These are phyloP conservation scores for Amauroascus niger DNA, from an alignment of 2,329 filamentous ascomycete species.

Conservation along the genomic window DNA sequence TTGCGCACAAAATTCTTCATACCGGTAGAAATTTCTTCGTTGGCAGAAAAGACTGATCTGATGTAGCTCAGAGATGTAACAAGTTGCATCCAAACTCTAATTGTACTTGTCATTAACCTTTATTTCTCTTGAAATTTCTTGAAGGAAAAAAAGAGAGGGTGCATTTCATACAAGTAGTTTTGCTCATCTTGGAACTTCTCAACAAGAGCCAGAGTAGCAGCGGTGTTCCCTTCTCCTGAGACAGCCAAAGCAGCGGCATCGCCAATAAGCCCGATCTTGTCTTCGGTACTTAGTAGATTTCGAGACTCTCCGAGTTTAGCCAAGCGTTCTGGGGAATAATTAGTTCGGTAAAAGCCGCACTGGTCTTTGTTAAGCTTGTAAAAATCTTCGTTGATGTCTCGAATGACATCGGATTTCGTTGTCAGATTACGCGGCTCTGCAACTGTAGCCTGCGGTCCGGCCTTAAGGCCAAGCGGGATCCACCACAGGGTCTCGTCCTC, in stretches of 20 bases:
- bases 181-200: slow-evolving; percentile 73
- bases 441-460: slow-evolving; percentile 55
- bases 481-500: slow-evolving; percentile 93
- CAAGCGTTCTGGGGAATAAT: slow-evolving; percentile 78
- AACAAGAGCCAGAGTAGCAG: slow-evolving; percentile 71
- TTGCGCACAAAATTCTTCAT: slow-evolving; percentile 70
- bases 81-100: slow-evolving; percentile 75
- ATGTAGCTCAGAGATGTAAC: slow-evolving; percentile 65
- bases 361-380: slow-evolving; percentile 92
- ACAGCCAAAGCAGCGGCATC: slow-evolving; percentile 84
- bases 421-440: slow-evolving; percentile 60
- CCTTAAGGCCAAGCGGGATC: slow-evolving; percentile 79
- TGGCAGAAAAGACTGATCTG: slow-evolving; percentile 74
- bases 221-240: slow-evolving; percentile 72
- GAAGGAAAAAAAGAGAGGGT: not conserved
- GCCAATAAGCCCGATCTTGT: slow-evolving; percentile 86
- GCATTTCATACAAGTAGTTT: slow-evolving; percentile 57
- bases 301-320: slow-evolving; percentile 69
- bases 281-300: slow-evolving; percentile 65
- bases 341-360: slow-evolving; percentile 84
- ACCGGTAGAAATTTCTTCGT: slow-evolving; percentile 59
- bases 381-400: slow-evolving; percentile 55
- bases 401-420: slow-evolving; percentile 65
- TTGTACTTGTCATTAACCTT: slow-evolving; percentile 17
- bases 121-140: not conserved